phyloP scores from a whole-genome alignment of 2,329 filamentous ascomycete genomes.

The Cladophialophora carrionii region DNA sequence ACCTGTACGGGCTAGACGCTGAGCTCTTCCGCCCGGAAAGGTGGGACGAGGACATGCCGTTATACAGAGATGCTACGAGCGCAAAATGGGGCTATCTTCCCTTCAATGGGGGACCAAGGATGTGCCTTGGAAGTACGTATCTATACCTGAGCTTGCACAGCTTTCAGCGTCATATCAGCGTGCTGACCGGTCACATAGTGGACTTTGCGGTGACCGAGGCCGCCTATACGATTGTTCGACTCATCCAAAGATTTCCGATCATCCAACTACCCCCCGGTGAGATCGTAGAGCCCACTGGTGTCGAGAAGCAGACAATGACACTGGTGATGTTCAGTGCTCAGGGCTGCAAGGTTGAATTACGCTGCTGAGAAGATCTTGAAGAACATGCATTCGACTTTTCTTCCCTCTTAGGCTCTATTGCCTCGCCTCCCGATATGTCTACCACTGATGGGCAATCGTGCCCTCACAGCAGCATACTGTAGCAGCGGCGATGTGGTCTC shows the following conservation, averaged over 20 bases:
- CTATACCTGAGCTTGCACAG: no score
- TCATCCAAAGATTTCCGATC: slow-evolving; percentile 43
- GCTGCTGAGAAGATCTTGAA: not conserved
- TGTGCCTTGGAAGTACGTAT: slow-evolving; percentile 55
- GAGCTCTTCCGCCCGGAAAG: slow-evolving; percentile 54
- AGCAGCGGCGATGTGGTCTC: not conserved
- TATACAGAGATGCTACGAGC: slow-evolving; percentile 47
- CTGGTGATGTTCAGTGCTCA: slow-evolving; percentile 30
- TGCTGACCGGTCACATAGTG: slow-evolving; percentile 41
- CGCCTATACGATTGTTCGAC: slow-evolving; percentile 52
- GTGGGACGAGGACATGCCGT: slow-evolving; percentile 55
- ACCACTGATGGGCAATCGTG: not conserved
- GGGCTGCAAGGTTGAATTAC: slow-evolving; percentile 32
- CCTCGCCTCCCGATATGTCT: not conserved
- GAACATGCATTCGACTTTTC: not conserved
- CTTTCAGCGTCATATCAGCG: not conserved
- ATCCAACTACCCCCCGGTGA: slow-evolving; percentile 27
- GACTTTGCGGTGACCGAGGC: slow-evolving; percentile 63
- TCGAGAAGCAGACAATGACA: slow-evolving; percentile 36
- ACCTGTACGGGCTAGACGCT: slow-evolving; percentile 50
- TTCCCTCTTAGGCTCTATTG: not conserved
- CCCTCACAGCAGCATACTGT: not conserved
- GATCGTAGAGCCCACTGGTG: slow-evolving; percentile 25
- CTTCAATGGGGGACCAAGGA: slow-evolving; percentile 57
- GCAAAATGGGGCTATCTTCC: slow-evolving; percentile 58